phyloP scores from a whole-genome alignment of 352 stramenopile genomes.

The Phytophthora aleatoria region DNA sequence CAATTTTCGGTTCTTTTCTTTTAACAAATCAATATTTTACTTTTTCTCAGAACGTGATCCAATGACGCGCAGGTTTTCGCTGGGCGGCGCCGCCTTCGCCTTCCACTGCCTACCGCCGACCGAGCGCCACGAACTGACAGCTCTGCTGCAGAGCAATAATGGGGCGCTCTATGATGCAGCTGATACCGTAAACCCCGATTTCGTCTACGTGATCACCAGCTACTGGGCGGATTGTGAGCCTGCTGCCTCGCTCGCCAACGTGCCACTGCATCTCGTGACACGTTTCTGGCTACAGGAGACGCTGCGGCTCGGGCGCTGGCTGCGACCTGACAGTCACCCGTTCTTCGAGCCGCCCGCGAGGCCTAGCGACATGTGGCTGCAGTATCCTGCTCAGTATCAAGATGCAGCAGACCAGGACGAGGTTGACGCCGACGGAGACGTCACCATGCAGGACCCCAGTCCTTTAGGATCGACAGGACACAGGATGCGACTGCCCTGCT shows the following conservation, averaged over 20 bases:
- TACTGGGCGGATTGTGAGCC: conserved; percentile 50
- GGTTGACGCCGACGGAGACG: conserved; percentile 22
- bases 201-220: conserved; percentile 54
- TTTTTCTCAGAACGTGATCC: neutral
- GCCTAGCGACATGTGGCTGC: conserved; percentile 21
- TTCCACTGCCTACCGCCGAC: conserved; percentile 36
- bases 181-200: neutral
- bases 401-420: conserved; percentile 10
- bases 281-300: conserved; percentile 62
- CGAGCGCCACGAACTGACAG: conserved; percentile 20
- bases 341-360: conserved; percentile 54
- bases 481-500: conserved; percentile 51
- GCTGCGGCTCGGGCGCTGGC: conserved; percentile 41
- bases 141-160: conserved; percentile 16
- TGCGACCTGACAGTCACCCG: conserved; percentile 36
- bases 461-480: conserved; percentile 7
- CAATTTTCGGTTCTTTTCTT: no score
- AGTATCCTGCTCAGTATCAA: conserved; percentile 50
- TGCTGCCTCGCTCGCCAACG: neutral
- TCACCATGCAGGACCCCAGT: conserved; percentile 21
- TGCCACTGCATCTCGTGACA: conserved; percentile 38
- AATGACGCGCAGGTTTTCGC: conserved; percentile 32
- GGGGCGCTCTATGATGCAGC: conserved; percentile 19
- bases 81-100: conserved; percentile 34
- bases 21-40: neutral